Conservation (phyloP, 257 asterid genomes). For the Datura wrightii region DNA sequence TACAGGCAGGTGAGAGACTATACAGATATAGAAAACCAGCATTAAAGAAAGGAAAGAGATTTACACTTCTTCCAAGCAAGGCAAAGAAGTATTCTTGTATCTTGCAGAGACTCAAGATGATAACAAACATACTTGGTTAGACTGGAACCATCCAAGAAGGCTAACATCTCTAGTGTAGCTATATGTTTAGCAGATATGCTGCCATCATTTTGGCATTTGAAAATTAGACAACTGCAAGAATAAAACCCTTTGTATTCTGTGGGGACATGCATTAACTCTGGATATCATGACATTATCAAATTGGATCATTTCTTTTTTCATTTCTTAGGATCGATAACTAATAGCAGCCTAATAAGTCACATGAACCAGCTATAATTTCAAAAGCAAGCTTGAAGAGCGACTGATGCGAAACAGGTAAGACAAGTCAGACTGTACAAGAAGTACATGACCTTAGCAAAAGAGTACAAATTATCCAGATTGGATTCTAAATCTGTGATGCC, state of each 20-base stretch:
- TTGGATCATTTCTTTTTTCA: not conserved
- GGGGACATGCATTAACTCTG: not conserved
- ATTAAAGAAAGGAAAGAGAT: not conserved
- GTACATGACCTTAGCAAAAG: not conserved
- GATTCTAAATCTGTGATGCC: not conserved
- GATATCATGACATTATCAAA: not conserved
- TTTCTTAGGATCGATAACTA: not conserved
- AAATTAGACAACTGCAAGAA: not conserved
- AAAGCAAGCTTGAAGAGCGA: not conserved
- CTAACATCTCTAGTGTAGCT: not conserved
- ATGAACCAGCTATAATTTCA: not conserved
- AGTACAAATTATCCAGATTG: not conserved
- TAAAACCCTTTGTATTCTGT: not conserved
- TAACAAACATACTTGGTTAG: not conserved
- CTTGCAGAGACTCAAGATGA: not conserved
- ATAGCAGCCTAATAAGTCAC: not conserved
- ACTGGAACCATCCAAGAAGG: not conserved
- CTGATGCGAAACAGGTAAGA: not conserved
- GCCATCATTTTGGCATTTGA: conserved; percentile 18
- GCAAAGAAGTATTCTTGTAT: not conserved
- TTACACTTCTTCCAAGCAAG: not conserved
- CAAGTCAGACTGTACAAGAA: not conserved
- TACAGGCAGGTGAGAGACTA: not conserved
- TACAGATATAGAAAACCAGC: not conserved
- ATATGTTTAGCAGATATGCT: not conserved